Percentiles rank a stretch among this genome's conserved stretches.
Conservation (phyloP, 805 yeast genomes). For the Candida loeiensis region DNA sequence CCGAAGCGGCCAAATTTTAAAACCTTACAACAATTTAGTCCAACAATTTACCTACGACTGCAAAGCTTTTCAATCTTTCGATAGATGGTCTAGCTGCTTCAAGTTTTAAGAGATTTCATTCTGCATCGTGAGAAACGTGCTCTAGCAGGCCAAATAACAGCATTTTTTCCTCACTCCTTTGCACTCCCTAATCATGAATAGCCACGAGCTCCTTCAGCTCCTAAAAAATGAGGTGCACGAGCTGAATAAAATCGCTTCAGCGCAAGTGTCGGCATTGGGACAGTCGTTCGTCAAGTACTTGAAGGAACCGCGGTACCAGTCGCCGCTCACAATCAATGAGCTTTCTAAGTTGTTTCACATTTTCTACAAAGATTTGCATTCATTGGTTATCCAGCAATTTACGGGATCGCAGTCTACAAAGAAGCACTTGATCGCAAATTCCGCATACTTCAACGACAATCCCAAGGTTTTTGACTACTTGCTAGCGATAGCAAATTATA, state of each 20-base stretch:
- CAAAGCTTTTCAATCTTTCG: no score
- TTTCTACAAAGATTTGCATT: constrained; percentile 38
- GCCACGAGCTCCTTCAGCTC: constrained; percentile 3
- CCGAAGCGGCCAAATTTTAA: constrained; percentile 1
- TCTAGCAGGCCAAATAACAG: not conserved
- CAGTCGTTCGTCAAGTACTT: constrained; percentile 22
- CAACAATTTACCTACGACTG: no score
- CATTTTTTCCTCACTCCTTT: not conserved
- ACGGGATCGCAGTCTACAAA: constrained; percentile 39
- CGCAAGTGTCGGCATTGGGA: constrained; percentile 20
- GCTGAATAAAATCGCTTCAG: constrained; percentile 17
- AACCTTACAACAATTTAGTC: not conserved
- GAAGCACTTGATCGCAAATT: constrained; percentile 33
- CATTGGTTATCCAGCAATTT: constrained; percentile 28
- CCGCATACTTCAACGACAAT: constrained; percentile 25
- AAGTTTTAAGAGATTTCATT: not conserved
- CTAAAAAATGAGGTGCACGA: constrained; percentile 6
- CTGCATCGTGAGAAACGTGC: not conserved
- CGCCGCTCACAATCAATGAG: constrained; percentile 36
- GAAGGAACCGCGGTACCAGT: constrained; percentile 42
- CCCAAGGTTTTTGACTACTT: constrained; percentile 37
- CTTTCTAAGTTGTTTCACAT: constrained; percentile 30
- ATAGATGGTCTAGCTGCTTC: not conserved
- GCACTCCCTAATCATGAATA: not conserved
- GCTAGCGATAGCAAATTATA: constrained; percentile 40